Percentiles rank a stretch among this genome's conserved stretches.
Evolutionary conservation across 2,329 filamentous ascomycete genomes (phyloP).

Genomic region (Pyrenochaeta sp.): DNA sequence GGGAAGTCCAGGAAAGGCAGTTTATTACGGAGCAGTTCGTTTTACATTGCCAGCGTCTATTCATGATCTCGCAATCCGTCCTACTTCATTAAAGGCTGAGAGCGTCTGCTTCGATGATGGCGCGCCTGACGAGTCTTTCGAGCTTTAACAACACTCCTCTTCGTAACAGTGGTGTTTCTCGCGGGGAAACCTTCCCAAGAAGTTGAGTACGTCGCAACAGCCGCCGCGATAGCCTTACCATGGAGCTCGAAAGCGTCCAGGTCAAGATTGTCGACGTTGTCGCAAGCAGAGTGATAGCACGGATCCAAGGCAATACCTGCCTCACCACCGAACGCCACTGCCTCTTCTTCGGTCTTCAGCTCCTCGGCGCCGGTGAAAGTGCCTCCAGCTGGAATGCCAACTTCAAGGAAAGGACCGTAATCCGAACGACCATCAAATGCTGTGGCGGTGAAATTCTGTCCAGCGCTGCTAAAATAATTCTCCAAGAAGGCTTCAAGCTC

Average conservation of each 20-base stretch:
- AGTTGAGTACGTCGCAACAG: conserved; percentile 44
- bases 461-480: conserved; percentile 38
- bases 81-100: not conserved
- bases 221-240: conserved; percentile 44
- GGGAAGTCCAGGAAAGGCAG: not conserved
- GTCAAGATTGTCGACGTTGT: conserved; percentile 47
- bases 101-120: not conserved
- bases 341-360: conserved; percentile 49
- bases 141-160: conserved; percentile 9
- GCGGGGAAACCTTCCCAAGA: conserved; percentile 40
- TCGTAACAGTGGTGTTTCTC: conserved; percentile 16
- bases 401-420: conserved; percentile 48
- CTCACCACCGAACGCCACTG: conserved; percentile 42
- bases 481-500: conserved; percentile 46
- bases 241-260: conserved; percentile 40
- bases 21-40: not conserved
- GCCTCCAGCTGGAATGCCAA: conserved; percentile 47
- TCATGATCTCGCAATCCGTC: not conserved
- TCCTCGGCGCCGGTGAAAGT: conserved; percentile 50
- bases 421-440: conserved; percentile 51
- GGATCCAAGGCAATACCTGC: conserved; percentile 32
- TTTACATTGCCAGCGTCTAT: not conserved
- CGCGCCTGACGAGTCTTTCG: not conserved
- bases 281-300: conserved; percentile 46
- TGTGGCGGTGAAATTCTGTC: conserved; percentile 40